Evolutionary conservation across 106 monocot species (phyloP), one percentile per base, ranked within the genome.

Genomic region (Apostasia ramifera): DNA sequence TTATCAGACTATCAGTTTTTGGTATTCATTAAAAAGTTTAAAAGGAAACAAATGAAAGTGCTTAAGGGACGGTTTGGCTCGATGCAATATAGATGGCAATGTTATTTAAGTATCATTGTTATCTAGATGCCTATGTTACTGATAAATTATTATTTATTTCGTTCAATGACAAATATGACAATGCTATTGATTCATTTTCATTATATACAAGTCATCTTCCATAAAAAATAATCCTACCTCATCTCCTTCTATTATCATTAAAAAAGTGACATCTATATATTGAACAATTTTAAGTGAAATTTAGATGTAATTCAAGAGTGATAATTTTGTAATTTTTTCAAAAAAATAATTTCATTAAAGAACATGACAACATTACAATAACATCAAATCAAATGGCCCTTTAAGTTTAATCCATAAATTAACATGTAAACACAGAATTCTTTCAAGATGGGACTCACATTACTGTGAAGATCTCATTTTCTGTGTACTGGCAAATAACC

Each of bases 401-500:
- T 52, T 6, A 49, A 66, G 6, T 45, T 63, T 46, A 44, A 9
- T 66, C 10, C 1, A 55, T 44, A 42, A 66, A 26, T 26, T 26
- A 26, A 26, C 26, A 50, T 50, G 8, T 44, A 63, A 63, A 13
- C 62, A 45, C 9, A 12, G 44, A 42, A 63, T 43, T 42, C 42
- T 42, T 63, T 13, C 8, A 43, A 63, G 44, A 59, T 52, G 53
- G 47, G 57, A 80, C 88, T 78, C 69, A 98, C 97, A 98, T 98
- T 41, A 92, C 85, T 7, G 86, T 87, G 59, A 90, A 81, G 48
- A 92, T 87, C 42, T 87, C 89, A 74, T 98, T 81, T 10, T 63
- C 77, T 52, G 89, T 83, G 66, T 85, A 84, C 70, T 87, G 77
- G 72, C 92, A 92, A 59, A 98, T 77, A 54, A 79, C 87, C 70